These are phyloP conservation scores for Achlya hypogyna DNA, from an alignment of 352 stramenopile genomes.

Conservation along the genomic window DNA sequence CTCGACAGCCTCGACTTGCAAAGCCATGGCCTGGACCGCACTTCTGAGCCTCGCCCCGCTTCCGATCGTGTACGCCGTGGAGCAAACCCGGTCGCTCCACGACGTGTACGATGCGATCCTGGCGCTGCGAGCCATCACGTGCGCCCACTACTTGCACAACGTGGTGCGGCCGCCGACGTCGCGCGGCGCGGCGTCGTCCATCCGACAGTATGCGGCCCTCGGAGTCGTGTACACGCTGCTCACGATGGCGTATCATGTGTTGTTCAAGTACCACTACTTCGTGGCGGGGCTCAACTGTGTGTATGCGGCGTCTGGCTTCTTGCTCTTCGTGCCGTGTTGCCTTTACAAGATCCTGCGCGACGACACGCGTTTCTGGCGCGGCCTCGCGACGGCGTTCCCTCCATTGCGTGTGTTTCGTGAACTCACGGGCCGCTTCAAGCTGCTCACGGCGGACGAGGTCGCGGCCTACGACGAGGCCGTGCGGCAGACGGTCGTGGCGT, in stretches of 20 bases:
- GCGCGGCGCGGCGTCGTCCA: background rate
- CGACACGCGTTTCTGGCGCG: background rate
- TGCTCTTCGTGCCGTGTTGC: background rate
- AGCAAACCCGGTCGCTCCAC: background rate
- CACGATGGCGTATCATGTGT: background rate
- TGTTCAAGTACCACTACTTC: slow-evolving; percentile 4
- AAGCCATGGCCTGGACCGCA: background rate
- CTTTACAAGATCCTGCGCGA: slow-evolving; percentile 1
- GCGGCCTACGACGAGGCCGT: background rate
- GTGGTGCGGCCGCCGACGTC: background rate
- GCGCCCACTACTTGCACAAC: background rate
- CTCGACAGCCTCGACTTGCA: background rate
- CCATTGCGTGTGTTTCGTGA: background rate
- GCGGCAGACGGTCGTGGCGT: background rate
- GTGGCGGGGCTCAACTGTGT: background rate
- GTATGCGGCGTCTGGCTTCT: background rate
- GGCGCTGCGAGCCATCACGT: background rate
- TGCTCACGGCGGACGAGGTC: background rate
- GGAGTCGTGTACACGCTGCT: background rate
- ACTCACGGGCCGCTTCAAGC: background rate
- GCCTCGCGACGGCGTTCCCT: background rate
- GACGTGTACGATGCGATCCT: background rate
- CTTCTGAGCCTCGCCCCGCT: background rate
- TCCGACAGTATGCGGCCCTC: background rate
- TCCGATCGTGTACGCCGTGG: background rate